Evolutionary conservation across 805 yeast species (phyloP), one percentile per base, ranked within the genome.

Genomic region (Yarrowia deformans): DNA sequence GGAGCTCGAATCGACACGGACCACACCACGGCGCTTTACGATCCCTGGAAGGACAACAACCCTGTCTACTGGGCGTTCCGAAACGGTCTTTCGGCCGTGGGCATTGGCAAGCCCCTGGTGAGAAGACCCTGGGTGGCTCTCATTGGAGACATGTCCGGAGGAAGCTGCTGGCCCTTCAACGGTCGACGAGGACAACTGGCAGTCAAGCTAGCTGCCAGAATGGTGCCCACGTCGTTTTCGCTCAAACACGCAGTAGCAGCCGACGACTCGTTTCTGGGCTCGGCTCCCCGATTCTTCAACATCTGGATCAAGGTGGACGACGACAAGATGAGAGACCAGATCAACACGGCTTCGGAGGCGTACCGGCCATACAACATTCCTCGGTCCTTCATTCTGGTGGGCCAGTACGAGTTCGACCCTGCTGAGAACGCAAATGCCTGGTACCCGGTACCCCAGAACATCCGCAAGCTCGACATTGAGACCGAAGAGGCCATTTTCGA

Each of bases 141-240:
- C 13, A 45, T 55, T 12, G 55, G 71, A 0, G 74, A 72, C 10
- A 50, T 70, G 9, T 68, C 72, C n/a, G 68, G 70, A 7, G 79
- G 78, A 1, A 69, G 69, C 35, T 78, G 80, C 71, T 78, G 80
- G 80, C 76, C 79, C 23, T 75, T 78, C 63, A 67, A 71, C 8
- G 80, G 80, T 1, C 50, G 68, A 10, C 34, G 61, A 10, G 80
- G 80, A 14, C 67, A 46, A 3, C 70, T 78, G 29, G 79, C 75
- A 0, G 70, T 78, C 39, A 50, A 63, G 16, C 70, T 78, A 35
- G 72, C 77, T 0, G 70, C 71, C 18, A 67, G 69, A n/a, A 71
- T 74, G 12, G 52, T 56, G 39, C 64, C 75, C 5, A 71, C 74
- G 4, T 73, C 73, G 9, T 64, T 78, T 35, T 73, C 75, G 1